Conservation (phyloP, 2,329 filamentous ascomycete species). For the Clonostachys rosea region DNA sequence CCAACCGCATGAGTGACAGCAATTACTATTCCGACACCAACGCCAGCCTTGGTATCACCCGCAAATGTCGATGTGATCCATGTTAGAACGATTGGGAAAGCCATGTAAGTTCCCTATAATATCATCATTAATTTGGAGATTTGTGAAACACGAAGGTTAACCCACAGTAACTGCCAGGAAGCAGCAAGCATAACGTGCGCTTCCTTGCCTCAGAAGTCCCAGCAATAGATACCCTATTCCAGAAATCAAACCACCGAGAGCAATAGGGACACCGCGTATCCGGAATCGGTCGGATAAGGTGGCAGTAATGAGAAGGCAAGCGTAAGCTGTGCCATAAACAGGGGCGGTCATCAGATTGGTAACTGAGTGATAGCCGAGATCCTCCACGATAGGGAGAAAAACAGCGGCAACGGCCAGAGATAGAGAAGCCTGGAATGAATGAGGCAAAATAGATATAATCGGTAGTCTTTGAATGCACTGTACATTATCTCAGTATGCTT, state of each 20-base stretch:
- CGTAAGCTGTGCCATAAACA: constrained; percentile 6
- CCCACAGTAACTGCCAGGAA: constrained; percentile 7
- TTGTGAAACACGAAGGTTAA: neutral
- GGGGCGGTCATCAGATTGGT: constrained; percentile 9
- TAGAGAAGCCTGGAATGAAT: constrained; percentile 8
- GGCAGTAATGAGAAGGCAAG: constrained; percentile 4
- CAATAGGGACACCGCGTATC: constrained; percentile 4
- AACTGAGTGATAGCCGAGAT: constrained; percentile 8
- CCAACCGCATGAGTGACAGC: constrained; percentile 8
- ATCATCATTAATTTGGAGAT: neutral
- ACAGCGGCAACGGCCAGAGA: constrained; percentile 8
- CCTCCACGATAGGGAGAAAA: constrained; percentile 8
- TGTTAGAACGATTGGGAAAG: constrained; percentile 9
- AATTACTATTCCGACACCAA: constrained; percentile 9
- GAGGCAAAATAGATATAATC: constrained; percentile 7
- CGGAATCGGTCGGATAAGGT: constrained; percentile 5
- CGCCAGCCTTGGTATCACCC: constrained; percentile 9
- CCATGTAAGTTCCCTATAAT: constrained; percentile 6
- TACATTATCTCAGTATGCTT: neutral
- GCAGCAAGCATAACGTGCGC: constrained; percentile 3
- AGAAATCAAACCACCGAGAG: constrained; percentile 5
- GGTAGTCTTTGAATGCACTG: constrained; percentile 5
- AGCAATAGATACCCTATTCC: constrained; percentile 7
- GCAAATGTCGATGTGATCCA: constrained; percentile 10
- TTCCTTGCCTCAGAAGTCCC: constrained; percentile 4